Base-by-base conservation (phyloP, 2,329 filamentous ascomycete genomes). In the Colletotrichum caudatum region DNA sequence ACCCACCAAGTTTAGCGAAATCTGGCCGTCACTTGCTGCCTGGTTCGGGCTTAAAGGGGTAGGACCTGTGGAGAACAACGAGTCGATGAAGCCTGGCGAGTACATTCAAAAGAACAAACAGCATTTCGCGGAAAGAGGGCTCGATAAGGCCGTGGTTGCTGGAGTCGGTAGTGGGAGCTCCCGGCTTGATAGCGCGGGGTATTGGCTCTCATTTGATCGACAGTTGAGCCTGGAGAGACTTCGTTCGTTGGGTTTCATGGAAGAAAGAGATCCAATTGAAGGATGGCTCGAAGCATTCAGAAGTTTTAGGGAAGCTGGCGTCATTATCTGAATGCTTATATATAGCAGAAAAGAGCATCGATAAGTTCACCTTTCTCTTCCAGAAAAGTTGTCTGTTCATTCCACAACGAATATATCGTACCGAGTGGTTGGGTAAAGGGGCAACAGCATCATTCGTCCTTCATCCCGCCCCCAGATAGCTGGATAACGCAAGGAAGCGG, bases 201-300 rank as follows among this genome's bases (percentile, higher is more conserved):
- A 80, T 76, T 82, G 84, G 83, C 76, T 87, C 61, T 82, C 80
- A 7, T 86, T 87, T 72, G 84, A 87, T 71, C 79, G 84, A 33
- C 82, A 86, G 62, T 76, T 87, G 74, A 84, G 82, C 65, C 75
- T 84, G 59, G 77, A 81, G 33, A 82, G 78, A 39, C 75, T 85
- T 16, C 78, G 81, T 26, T 76, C 75, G 9, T 76, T 80, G 5
- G 83, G 82, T 1, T 87, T 85, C 61, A 75, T 73, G 5, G 82
- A 80, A 44, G 78, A 84, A 59, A 78, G 75, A 37, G 75, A 80
- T 29, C 84, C 81, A 0, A 74, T 79, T 12, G 76, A 80, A 29
- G 82, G 81, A 5, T 86, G 84, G 84, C 73, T 83, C 57, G 78
- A 82, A 54, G 79, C 81, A 0, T 85, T 87, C 75, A 79, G 81